These are phyloP conservation scores for Verticillium isaacii DNA, from an alignment of 2,329 filamentous ascomycete genomes.

Conservation along the genomic window DNA sequence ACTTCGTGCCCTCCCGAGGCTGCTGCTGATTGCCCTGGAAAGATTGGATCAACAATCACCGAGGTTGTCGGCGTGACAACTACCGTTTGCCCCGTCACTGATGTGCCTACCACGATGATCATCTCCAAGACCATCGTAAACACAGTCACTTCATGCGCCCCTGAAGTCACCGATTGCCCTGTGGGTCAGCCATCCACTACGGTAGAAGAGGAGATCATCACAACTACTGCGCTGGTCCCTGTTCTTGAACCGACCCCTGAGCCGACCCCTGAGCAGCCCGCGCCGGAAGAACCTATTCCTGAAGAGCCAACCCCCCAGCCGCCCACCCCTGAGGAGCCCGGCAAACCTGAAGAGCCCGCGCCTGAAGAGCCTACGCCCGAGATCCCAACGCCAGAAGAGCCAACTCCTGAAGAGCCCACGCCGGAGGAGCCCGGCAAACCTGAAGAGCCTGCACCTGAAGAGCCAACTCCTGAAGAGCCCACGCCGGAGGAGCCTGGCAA, in stretches of 20 bases:
- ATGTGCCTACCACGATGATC: conserved; percentile 2
- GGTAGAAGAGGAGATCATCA: conserved; percentile 13
- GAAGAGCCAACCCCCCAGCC: neutral
- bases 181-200: conserved; percentile 14
- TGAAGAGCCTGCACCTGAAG: neutral
- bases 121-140: conserved; percentile 6
- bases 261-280: neutral
- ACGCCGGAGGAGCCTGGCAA: neutral
- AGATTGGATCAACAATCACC: neutral
- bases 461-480: neutral
- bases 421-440: neutral
- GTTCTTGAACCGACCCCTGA: neutral
- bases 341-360: neutral
- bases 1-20: conserved; percentile 20
- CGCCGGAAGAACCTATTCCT: neutral
- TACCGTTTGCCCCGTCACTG: conserved; percentile 33
- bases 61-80: conserved; percentile 29
- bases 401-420: neutral
- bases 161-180: conserved; percentile 4
- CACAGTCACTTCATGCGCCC: conserved; percentile 6
- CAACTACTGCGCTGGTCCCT: neutral
- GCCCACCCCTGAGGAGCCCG: neutral
- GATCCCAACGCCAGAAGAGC: neutral
- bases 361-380: neutral
- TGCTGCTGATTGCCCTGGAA: conserved; percentile 16